phyloP scores from a whole-genome alignment of 176 grass and related monocot genomes.

The Secale cereale region DNA sequence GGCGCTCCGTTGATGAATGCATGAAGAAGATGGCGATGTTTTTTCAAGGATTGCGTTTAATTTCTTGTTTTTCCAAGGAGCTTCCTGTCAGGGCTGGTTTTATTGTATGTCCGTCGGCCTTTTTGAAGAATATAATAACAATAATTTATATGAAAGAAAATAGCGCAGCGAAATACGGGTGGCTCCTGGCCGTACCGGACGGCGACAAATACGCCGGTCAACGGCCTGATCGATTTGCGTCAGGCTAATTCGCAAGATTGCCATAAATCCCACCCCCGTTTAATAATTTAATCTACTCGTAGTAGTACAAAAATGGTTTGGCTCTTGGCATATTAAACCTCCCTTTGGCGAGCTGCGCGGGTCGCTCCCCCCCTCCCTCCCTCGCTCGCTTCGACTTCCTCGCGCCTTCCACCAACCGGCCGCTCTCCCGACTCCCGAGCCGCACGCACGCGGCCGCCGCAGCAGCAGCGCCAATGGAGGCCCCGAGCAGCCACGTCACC shows the following conservation, averaged over 20 bases:
- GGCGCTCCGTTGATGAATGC: too few relatives aligned
- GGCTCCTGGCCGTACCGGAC: too few relatives aligned
- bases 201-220: not conserved
- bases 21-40: too few relatives aligned
- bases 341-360: not conserved
- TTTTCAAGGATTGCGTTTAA: too few relatives aligned
- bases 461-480: conserved; percentile 41
- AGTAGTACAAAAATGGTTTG: not conserved
- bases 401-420: conserved; percentile 1
- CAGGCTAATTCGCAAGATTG: not conserved
- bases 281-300: too few relatives aligned
- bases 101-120: too few relatives aligned
- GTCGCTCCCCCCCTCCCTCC: not conserved
- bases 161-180: too few relatives aligned
- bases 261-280: not conserved
- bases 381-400: conserved; percentile 11
- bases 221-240: not conserved
- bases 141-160: too few relatives aligned
- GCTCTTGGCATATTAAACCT: not conserved
- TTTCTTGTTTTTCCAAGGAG: too few relatives aligned
- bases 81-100: too few relatives aligned
- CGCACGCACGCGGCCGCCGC: not conserved
- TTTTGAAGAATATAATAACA: too few relatives aligned
- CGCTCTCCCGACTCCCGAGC: conserved; percentile 7
- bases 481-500: conserved; percentile 35